phyloP scores from a whole-genome alignment of 495 filamentous ascomycete species.

The Lentithecium fluviatile region DNA sequence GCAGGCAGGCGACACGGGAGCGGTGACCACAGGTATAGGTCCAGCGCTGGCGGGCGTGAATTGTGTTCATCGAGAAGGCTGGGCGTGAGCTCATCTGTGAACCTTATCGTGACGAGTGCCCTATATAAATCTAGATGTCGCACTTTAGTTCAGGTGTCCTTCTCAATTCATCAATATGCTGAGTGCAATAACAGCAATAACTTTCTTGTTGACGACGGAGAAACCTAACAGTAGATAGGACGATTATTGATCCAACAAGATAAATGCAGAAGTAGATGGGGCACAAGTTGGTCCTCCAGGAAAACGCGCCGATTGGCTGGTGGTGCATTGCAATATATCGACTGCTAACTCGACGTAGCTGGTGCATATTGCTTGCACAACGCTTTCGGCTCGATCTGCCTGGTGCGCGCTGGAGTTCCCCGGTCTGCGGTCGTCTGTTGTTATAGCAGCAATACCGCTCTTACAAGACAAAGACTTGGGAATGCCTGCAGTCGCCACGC shows the following conservation, averaged over 20 bases:
- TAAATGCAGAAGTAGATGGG: conserved; percentile 6
- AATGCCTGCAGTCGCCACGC: conserved; percentile 5
- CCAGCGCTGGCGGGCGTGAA: too few relatives aligned
- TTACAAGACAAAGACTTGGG: conserved; percentile 14
- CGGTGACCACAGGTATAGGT: too few relatives aligned
- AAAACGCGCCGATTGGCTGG: conserved; percentile 21
- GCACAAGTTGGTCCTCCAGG: conserved; percentile 4
- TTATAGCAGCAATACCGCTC: not conserved
- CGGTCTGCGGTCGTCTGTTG: conserved; percentile 7
- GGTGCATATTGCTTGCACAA: conserved; percentile 22
- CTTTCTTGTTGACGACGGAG: not conserved
- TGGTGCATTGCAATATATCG: conserved; percentile 17
- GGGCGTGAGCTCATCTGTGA: too few relatives aligned
- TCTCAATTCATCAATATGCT: too few relatives aligned
- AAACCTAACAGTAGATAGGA: not conserved
- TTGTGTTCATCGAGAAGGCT: too few relatives aligned
- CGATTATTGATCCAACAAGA: too few relatives aligned
- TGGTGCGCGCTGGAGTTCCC: conserved; percentile 3
- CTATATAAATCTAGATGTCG: too few relatives aligned
- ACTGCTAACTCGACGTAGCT: conserved; percentile 24
- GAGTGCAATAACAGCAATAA: too few relatives aligned
- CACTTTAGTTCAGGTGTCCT: too few relatives aligned
- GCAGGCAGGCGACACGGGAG: too few relatives aligned
- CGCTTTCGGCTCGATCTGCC: not conserved
- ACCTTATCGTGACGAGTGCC: too few relatives aligned